A percentile compares a stretch with the other conserved stretches of the same genome.
phyloP scores from a whole-genome alignment of 768 basidiomycete genomes.

The Panaeolus papilionaceus region DNA sequence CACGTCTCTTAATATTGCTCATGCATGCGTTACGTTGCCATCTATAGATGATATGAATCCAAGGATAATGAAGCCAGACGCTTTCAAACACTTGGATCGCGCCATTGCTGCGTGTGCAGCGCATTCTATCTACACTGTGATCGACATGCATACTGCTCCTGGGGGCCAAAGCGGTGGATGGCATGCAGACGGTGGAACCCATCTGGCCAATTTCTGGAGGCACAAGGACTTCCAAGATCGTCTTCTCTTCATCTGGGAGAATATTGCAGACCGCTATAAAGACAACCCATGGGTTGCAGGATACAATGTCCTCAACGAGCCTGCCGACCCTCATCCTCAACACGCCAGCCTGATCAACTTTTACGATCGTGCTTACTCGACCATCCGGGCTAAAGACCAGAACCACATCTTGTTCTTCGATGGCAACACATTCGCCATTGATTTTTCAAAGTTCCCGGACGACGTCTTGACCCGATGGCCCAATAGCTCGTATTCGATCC shows the following conservation, averaged over 20 bases:
- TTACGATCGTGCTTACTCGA: constrained; percentile 70
- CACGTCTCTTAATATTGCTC: neutral
- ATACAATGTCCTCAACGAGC: constrained; percentile 86
- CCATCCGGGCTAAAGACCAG: constrained; percentile 73
- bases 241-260: constrained; percentile 75
- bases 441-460: constrained; percentile 72
- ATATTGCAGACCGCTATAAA: constrained; percentile 75
- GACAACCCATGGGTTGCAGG: constrained; percentile 83
- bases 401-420: constrained; percentile 81
- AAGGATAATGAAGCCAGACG: constrained; percentile 72
- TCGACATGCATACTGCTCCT: constrained; percentile 81
- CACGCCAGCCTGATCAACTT: constrained; percentile 66
- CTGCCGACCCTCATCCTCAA: constrained; percentile 63
- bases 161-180: constrained; percentile 81
- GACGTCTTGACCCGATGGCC: constrained; percentile 64
- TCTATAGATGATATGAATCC: constrained; percentile 75
- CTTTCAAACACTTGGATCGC: constrained; percentile 86
- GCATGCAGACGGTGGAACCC: constrained; percentile 78
- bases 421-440: constrained; percentile 83
- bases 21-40: neutral
- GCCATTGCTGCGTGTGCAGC: constrained; percentile 75
- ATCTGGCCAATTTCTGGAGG: constrained; percentile 75
- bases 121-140: constrained; percentile 77
- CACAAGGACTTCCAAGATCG: constrained; percentile 89
- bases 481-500: constrained; percentile 79